These are phyloP conservation scores for Vickermania spadyakhi DNA, from an alignment of 208 protist species.

Conservation along the genomic window DNA sequence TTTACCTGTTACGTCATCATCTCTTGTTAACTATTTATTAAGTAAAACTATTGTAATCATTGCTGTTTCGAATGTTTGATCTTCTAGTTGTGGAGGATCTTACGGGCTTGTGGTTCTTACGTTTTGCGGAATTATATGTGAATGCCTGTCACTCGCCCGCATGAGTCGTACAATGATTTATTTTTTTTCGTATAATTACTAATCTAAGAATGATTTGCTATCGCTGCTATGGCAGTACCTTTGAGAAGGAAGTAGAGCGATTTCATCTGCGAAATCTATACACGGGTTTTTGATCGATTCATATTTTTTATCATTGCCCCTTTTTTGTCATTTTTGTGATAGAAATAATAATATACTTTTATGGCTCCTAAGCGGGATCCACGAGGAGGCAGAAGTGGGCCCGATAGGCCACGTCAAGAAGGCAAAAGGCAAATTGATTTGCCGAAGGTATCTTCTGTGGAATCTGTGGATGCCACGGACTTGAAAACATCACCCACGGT, in stretches of 20 bases:
- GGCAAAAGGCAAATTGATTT: not conserved
- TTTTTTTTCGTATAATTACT: too few species aligned
- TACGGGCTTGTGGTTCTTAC: too few species aligned
- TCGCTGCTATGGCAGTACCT: too few species aligned
- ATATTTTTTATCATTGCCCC: not conserved
- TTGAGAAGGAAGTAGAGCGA: too few species aligned
- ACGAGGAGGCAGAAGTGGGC: not conserved
- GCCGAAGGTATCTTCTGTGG: not conserved
- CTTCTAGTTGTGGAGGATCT: not conserved
- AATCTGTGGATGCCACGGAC: not conserved
- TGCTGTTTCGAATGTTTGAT: not conserved
- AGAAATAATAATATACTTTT: not conserved
- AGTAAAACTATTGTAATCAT: not conserved
- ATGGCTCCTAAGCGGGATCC: not conserved
- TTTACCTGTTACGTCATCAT: slow-evolving; percentile 70
- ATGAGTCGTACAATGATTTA: too few species aligned
- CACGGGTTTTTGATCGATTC: not conserved
- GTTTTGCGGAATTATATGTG: not conserved
- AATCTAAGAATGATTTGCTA: too few species aligned
- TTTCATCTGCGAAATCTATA: too few species aligned
- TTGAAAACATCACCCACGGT: not conserved
- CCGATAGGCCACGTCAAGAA: not conserved
- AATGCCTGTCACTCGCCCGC: too few species aligned
- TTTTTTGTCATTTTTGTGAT: not conserved
- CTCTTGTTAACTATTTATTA: not conserved